phyloP scores from a whole-genome alignment of 1,139 yeast genomes.

The Zygoascus sp. region DNA sequence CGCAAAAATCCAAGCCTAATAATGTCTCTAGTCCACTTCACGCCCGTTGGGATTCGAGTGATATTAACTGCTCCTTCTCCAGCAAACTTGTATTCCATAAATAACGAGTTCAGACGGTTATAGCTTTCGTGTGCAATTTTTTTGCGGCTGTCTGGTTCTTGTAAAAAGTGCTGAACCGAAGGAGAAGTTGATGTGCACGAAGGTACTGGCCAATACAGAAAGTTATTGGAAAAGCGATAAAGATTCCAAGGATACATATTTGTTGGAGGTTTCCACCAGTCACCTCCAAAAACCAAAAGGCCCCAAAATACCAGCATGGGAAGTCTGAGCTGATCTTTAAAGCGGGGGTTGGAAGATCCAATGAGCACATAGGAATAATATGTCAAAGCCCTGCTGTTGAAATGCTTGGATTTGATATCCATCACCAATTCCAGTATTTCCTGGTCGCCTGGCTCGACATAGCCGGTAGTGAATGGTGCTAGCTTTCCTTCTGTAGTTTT shows the following conservation, averaged over 20 bases:
- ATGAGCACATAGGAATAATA: slow-evolving; percentile 1
- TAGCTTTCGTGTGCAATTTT: slow-evolving; percentile 4
- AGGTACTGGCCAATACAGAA: slow-evolving; percentile 5
- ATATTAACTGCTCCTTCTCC: background rate
- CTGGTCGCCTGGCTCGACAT: background rate
- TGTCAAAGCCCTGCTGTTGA: slow-evolving; percentile 1
- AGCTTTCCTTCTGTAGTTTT: background rate
- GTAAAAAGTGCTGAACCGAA: background rate
- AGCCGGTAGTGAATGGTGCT: background rate
- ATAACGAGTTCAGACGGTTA: slow-evolving; percentile 1
- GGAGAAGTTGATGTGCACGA: background rate
- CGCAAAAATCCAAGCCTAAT: slow-evolving; percentile 5
- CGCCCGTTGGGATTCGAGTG: background rate
- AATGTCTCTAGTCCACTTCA: slow-evolving; percentile 7
- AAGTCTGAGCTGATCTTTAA: background rate
- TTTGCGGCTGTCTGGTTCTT: background rate
- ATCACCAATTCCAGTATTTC: background rate
- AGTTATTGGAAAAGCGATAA: slow-evolving; percentile 2
- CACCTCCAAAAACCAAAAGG: background rate
- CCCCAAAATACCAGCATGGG: slow-evolving; percentile 9
- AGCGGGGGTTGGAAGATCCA: background rate
- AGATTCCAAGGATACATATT: slow-evolving; percentile 9
- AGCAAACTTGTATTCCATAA: background rate
- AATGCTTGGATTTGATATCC: background rate
- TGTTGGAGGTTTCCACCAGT: slow-evolving; percentile 1